Base-by-base conservation (phyloP, 495 filamentous ascomycete species). In the Halenospora varia region DNA sequence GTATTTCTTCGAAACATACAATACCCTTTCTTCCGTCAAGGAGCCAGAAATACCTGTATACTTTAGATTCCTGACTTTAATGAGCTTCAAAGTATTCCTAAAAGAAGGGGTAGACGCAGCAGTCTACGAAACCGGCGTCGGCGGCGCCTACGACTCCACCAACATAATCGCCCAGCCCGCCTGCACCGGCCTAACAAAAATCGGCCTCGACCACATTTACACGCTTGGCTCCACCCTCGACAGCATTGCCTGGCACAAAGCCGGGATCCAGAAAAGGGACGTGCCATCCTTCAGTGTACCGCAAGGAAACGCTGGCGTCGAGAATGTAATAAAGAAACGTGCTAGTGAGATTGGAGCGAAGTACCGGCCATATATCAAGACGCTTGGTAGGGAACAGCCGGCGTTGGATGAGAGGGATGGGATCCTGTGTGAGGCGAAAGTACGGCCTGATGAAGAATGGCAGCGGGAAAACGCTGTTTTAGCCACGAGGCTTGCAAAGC, bases 161-260 rank as follows among this genome's bases (percentile, higher is more conserved):
- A 98, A 98, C 64, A 80, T 97, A n/a, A 81, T 97, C 17, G 76
- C 79, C 18, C 71, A 79, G 22, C 93, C 93, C 6, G 82, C 82
- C 13, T 88, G 83, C 1, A 81, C 81, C 2, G 92, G 86, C 0
- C 89, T 98, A 45, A 89, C 85, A 11, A 91, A 85, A 48, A 75
- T 98, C 22, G 94, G 91, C 8, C 96, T 98, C 60, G 95, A 98
- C 62, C 94, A 98, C 64, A 82, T 85, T 13, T 77, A 75, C 15
- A 75, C 91, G 67, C 80, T 98, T 26, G 94, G 94, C 13, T 70
- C 81, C 29, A 95, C 94, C 0, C 84, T 96, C 42, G 88, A 92
- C 48, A 80, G 92, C 61, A 98, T 98, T 58, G 93, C 95, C 2
- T 97, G 95, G 94, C 93, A 98, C 66, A 97, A 98, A 70, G 89